Percentiles rank a stretch among this genome's conserved stretches.
phyloP scores from a whole-genome alignment of 345 rosid species.

The Cochlearia excelsa region DNA sequence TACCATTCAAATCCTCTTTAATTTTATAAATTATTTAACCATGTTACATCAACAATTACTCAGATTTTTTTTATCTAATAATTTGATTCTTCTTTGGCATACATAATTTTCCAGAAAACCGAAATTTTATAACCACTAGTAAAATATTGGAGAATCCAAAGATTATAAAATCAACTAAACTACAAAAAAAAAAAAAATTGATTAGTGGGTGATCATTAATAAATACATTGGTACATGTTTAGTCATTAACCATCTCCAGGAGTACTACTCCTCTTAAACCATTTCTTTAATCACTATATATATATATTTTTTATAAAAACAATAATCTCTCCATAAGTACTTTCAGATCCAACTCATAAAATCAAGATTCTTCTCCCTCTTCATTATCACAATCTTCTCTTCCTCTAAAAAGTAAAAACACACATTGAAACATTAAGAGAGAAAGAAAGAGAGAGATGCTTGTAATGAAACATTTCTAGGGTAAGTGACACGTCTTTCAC shows the following conservation, averaged over 20 bases:
- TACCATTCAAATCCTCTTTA: background rate
- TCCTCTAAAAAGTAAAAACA: constrained; percentile 11
- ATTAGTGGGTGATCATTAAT: constrained; percentile 38
- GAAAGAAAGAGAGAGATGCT: constrained; percentile 13
- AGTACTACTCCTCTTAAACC: constrained; percentile 51
- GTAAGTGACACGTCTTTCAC: constrained; percentile 33
- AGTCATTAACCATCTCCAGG: constrained; percentile 39
- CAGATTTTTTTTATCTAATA: background rate
- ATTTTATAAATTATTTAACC: too few species aligned
- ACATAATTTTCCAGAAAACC: background rate
- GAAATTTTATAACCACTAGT: too few species aligned
- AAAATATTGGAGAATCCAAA: constrained; percentile 21
- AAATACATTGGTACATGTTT: constrained; percentile 33
- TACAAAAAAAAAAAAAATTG: constrained; percentile 7
- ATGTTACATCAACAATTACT: too few species aligned
- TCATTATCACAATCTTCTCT: constrained; percentile 45
- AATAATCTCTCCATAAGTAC: constrained; percentile 33
- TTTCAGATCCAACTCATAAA: constrained; percentile 57
- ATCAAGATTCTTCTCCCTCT: constrained; percentile 45
- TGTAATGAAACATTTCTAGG: constrained; percentile 27
- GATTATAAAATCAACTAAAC: constrained; percentile 18
- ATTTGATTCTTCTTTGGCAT: constrained; percentile 13
- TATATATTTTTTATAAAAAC: background rate
- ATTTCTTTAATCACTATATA: constrained; percentile 35
- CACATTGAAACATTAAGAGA: constrained; percentile 25